Evolutionary conservation across 306 rosid genomes (phyloP).

Genomic region (Vigna mungo): DNA sequence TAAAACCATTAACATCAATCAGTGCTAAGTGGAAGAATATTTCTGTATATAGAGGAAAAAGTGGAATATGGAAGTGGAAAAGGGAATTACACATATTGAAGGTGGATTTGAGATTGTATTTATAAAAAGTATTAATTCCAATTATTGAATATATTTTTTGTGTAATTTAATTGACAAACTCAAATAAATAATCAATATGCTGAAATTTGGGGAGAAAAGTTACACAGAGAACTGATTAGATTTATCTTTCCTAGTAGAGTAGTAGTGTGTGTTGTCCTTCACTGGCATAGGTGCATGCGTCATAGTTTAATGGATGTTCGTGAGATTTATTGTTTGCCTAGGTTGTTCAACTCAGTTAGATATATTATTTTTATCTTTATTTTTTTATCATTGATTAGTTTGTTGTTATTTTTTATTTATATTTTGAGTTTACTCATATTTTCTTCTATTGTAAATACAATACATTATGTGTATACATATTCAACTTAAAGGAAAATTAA

Average conservation of each 20-base stretch:
- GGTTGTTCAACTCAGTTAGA: background rate
- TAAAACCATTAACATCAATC: conserved; percentile 1
- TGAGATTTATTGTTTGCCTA: background rate
- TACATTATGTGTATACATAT: no score
- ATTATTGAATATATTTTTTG: background rate
- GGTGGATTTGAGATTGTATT: background rate
- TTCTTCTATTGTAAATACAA: no score
- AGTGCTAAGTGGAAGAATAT: background rate
- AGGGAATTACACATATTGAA: background rate
- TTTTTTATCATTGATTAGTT: no score
- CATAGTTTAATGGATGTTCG: background rate
- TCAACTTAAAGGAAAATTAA: no score
- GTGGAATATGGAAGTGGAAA: background rate
- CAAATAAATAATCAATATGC: background rate
- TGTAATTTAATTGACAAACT: background rate
- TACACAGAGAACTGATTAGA: background rate
- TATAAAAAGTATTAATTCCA: background rate
- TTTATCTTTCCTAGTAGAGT: background rate
- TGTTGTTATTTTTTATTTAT: no score
- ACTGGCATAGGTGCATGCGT: background rate
- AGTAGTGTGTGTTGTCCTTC: background rate
- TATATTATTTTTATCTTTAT: no score
- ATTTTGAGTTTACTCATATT: no score
- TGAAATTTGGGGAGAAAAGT: background rate
- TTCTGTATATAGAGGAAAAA: background rate